phyloP scores from a whole-genome alignment of 768 basidiomycete species.

The Boletales sp. region DNA sequence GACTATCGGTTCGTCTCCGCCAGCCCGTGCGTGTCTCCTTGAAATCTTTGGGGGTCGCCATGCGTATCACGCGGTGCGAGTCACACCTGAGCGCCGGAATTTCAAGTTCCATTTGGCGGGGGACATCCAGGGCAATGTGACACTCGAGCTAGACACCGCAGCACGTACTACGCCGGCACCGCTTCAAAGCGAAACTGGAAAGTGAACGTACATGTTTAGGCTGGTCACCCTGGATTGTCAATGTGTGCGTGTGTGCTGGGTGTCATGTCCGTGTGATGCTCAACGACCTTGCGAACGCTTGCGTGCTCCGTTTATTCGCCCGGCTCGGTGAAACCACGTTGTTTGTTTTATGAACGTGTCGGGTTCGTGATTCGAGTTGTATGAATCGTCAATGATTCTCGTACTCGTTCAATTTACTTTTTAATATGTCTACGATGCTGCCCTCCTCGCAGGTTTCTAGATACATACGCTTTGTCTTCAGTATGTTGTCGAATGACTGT shows the following conservation, averaged over 20 bases:
- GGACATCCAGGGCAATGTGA: background rate
- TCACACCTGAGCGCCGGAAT: background rate
- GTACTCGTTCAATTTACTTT: no score
- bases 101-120: constrained; percentile 5
- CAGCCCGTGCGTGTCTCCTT: constrained; percentile 22
- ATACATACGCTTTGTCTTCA: no score
- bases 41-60: constrained; percentile 13
- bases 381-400: background rate
- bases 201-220: constrained; percentile 15
- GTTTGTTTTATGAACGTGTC: no score
- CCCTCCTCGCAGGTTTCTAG: no score
- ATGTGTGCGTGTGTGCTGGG: constrained; percentile 12
- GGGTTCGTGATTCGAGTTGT: constrained; percentile 3
- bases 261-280: constrained; percentile 28
- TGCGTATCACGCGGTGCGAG: constrained; percentile 15
- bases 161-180: constrained; percentile 21
- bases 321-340: background rate
- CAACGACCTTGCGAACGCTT: constrained; percentile 3
- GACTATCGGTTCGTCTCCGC: no score
- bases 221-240: constrained; percentile 7
- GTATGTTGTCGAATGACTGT: no score
- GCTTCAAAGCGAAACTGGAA: constrained; percentile 18
- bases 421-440: no score
- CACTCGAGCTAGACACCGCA: background rate
- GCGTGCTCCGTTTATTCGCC: background rate